Evolutionary conservation across 768 basidiomycete species (phyloP).

Genomic region (Lactarius quietus): DNA sequence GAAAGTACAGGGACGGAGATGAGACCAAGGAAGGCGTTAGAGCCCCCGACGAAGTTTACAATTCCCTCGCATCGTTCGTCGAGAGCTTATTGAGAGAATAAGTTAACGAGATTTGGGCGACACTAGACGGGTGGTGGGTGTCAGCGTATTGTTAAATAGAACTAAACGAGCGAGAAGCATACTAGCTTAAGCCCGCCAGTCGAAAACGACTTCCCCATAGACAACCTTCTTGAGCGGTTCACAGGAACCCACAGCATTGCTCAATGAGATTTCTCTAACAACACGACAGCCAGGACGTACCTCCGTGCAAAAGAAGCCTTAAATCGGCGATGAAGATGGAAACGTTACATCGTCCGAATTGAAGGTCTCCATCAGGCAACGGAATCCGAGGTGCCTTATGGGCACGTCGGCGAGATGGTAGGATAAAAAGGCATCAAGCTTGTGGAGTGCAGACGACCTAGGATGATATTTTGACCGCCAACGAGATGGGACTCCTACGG

Average conservation of each 20-base stretch:
- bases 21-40: constrained; percentile 40
- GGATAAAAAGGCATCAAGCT: constrained; percentile 65
- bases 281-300: constrained; percentile 73
- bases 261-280: constrained; percentile 60
- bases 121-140: constrained; percentile 4
- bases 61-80: constrained; percentile 52
- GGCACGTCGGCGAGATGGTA: constrained; percentile 71
- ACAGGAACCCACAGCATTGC: constrained; percentile 66
- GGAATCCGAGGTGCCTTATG: constrained; percentile 55
- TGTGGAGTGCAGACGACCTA: constrained; percentile 69
- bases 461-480: not conserved
- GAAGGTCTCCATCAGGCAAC: constrained; percentile 53
- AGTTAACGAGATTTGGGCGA: constrained; percentile 1
- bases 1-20: constrained; percentile 64
- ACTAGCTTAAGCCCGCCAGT: constrained; percentile 50
- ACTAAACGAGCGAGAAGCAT: not conserved
- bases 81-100: constrained; percentile 39
- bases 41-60: constrained; percentile 52
- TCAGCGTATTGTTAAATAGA: constrained; percentile 14
- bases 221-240: constrained; percentile 65
- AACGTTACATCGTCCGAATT: constrained; percentile 84
- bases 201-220: constrained; percentile 74
- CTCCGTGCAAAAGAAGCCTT: constrained; percentile 62
- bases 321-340: constrained; percentile 73
- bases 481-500: constrained; percentile 16